These are phyloP conservation scores for Wickerhamiella galacta DNA, from an alignment of 805 yeast genomes.

Conservation along the genomic window DNA sequence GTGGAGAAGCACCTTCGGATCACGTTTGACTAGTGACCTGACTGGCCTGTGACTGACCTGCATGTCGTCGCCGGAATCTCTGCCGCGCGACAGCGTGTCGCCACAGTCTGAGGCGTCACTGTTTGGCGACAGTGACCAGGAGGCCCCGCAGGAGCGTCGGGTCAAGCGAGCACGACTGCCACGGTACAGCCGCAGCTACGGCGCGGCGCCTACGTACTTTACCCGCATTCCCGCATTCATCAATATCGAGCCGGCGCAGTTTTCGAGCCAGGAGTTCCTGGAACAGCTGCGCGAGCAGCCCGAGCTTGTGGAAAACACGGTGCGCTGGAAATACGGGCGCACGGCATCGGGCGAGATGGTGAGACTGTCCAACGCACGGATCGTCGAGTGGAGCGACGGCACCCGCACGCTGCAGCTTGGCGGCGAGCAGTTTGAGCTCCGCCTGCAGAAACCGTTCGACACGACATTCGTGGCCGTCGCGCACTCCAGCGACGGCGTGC, in stretches of 20 bases:
- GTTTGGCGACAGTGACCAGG: constrained; percentile 10
- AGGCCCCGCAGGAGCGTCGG: too few species aligned
- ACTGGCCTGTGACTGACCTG: too few species aligned
- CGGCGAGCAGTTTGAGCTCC: constrained; percentile 67
- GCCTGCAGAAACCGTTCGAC: constrained; percentile 36
- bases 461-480: constrained; percentile 60
- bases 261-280: constrained; percentile 56
- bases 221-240: constrained; percentile 65
- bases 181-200: constrained; percentile 15
- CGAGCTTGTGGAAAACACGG: constrained; percentile 55
- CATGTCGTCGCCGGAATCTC: neutral
- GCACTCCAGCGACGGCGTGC: constrained; percentile 52
- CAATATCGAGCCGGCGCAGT: constrained; percentile 70
- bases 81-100: neutral
- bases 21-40: too few species aligned
- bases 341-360: constrained; percentile 39
- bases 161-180: constrained; percentile 7
- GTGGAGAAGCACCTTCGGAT: neutral
- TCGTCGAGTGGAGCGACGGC: constrained; percentile 92
- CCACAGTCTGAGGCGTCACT: constrained; percentile 1
- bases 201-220: constrained; percentile 6
- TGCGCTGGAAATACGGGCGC: constrained; percentile 86
- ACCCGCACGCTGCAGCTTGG: constrained; percentile 74
- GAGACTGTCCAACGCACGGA: constrained; percentile 78
- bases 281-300: constrained; percentile 28